A percentile compares a stretch with the other conserved stretches of the same genome.
Conservation (phyloP, 176 grass and related monocot species). For the Eremochloa ophiuroides region DNA sequence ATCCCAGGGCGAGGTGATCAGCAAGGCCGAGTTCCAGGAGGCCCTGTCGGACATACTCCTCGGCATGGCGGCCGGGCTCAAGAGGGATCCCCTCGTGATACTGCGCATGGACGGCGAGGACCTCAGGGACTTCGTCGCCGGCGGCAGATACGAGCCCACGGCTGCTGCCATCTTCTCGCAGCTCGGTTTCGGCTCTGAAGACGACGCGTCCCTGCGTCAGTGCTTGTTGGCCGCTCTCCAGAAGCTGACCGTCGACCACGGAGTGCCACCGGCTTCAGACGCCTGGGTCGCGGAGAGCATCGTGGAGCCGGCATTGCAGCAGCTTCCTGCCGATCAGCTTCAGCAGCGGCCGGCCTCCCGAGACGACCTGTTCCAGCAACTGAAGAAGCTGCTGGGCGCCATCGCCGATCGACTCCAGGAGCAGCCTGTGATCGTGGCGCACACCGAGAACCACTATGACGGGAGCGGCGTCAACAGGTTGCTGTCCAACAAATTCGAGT, state of each 20-base stretch:
- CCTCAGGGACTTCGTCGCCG: slow-evolving; percentile 61
- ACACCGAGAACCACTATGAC: slow-evolving; percentile 73
- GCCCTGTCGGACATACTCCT: slow-evolving; percentile 63
- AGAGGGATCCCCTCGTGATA: slow-evolving; percentile 87
- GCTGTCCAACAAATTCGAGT: slow-evolving; percentile 67
- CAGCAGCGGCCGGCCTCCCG: slow-evolving; percentile 41
- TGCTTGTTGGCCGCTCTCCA: slow-evolving; percentile 49
- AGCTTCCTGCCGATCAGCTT: slow-evolving; percentile 32
- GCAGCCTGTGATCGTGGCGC: slow-evolving; percentile 80
- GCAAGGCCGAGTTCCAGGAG: slow-evolving; percentile 69
- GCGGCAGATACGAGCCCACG: slow-evolving; percentile 47
- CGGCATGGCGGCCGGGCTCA: slow-evolving; percentile 91
- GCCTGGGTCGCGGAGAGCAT: slow-evolving; percentile 60
- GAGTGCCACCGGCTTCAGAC: slow-evolving; percentile 78
- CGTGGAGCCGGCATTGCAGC: slow-evolving; percentile 53
- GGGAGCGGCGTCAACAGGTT: slow-evolving; percentile 69
- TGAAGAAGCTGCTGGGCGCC: slow-evolving; percentile 46
- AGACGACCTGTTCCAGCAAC: slow-evolving; percentile 50
- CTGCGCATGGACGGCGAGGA: slow-evolving; percentile 91
- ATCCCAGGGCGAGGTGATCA: slow-evolving; percentile 61
- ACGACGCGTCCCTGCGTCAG: slow-evolving; percentile 25
- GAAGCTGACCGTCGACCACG: slow-evolving; percentile 64
- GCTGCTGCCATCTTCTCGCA: slow-evolving; percentile 51
- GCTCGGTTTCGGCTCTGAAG: slow-evolving; percentile 6
- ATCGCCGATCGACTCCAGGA: slow-evolving; percentile 50